Conservation (phyloP, 1,139 yeast species). For the Zygosaccharomyces pseudobailii region DNA sequence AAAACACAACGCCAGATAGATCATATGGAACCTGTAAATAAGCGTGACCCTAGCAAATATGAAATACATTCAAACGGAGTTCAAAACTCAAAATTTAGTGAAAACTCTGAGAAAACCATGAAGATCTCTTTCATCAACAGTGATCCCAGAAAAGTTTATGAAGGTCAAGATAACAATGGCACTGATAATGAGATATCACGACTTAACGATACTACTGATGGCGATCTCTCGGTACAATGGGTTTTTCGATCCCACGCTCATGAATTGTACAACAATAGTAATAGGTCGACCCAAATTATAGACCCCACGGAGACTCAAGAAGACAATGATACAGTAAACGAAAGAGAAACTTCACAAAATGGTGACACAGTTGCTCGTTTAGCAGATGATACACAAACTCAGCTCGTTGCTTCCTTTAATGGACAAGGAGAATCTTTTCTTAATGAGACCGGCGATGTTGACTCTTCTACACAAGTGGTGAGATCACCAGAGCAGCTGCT, state of each 20-base stretch:
- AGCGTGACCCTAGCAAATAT: background rate
- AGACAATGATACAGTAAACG: background rate
- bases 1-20: background rate
- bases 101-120: background rate
- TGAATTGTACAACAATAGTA: conserved; percentile 12
- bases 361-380: background rate
- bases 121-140: background rate
- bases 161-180: background rate
- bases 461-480: conserved; percentile 11
- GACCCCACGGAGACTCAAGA: conserved; percentile 12
- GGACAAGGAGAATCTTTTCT: conserved; percentile 1
- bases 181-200: conserved; percentile 3
- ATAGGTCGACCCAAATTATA: conserved; percentile 17
- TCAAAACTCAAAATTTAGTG: background rate
- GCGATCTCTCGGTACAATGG: conserved; percentile 15
- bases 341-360: background rate
- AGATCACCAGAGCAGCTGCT: conserved; percentile 12
- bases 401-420: conserved; percentile 9
- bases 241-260: conserved; percentile 10
- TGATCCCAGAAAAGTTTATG: background rate
- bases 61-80: background rate
- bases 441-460: conserved; percentile 1
- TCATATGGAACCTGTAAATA: background rate
- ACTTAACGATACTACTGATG: conserved; percentile 19
- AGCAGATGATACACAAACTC: conserved; percentile 9